Evolutionary conservation across 1,139 yeast species (phyloP), one percentile per base, ranked within the genome.

Genomic region (Debaryomyces nepalensis): DNA sequence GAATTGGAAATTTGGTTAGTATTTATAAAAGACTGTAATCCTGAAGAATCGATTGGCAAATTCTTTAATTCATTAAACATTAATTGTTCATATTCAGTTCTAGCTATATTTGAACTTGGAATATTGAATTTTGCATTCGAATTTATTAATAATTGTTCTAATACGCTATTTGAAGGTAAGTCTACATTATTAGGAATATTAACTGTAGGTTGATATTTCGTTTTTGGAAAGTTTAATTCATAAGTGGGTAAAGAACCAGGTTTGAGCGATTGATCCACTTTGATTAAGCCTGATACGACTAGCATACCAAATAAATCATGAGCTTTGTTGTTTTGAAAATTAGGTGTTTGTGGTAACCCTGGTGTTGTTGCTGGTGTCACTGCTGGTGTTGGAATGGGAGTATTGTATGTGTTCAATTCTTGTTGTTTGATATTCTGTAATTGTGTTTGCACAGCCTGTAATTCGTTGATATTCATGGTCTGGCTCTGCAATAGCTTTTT

Each of bases 161-260:
- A 57, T 15, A 68, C 58, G 42, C 58, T 61, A 27, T 55, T 55
- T 26, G 68, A 55, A 9, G 64, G 53, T 39, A 55, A 40, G 29
- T 48, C 54, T 41, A 41, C 44, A 33, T 48, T 51, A 18, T 45
- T 46, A 18, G 48, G 42, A 15, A 39, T 33, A 26, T 39, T 39
- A 8, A 46, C 33, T 12, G 56, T 39, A 15, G 61, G 53, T 23
- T 48, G 52, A 41, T 58, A 68, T 50, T 68, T 69, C 33, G 53
- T 53, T 38, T 63, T 65, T 4, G 79, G 79, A 36, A 64, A 63
- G 5, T 64, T 64, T 33, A 73, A 58, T 30, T 59, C 59, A 51
- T 73, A 73, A 3, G 51, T 54, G 2, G 75, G 73, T 45, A 64
- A 55, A 5, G 77, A 67, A 1, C 77, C 76, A 4, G 73, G 72